Conservation (phyloP, 2,329 filamentous ascomycete species). For the Pestalotiopsis sp. region DNA sequence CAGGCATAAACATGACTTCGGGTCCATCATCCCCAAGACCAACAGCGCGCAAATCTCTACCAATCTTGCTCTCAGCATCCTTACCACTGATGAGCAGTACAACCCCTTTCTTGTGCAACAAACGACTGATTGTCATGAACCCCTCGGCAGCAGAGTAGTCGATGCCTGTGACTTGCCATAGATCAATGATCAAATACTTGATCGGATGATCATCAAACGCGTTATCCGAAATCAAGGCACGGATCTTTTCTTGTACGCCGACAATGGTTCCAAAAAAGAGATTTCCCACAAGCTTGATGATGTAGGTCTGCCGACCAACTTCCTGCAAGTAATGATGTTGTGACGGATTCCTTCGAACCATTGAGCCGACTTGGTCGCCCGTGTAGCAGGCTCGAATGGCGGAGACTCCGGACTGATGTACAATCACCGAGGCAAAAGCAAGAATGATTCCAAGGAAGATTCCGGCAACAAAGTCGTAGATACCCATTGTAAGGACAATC, state of each 20-base stretch:
- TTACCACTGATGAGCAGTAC: slow-evolving; percentile 83
- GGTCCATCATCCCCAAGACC: slow-evolving; percentile 76
- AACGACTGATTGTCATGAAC: slow-evolving; percentile 87
- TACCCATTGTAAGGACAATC: slow-evolving; percentile 94
- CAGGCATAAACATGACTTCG: slow-evolving; percentile 79
- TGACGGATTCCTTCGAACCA: slow-evolving; percentile 85
- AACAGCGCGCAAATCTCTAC: slow-evolving; percentile 78
- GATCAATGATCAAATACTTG: slow-evolving; percentile 85
- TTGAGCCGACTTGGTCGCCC: slow-evolving; percentile 86
- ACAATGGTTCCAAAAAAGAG: slow-evolving; percentile 99
- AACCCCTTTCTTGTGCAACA: slow-evolving; percentile 77
- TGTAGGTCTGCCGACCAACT: slow-evolving; percentile 84
- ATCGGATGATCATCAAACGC: slow-evolving; percentile 79
- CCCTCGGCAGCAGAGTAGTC: slow-evolving; percentile 97
- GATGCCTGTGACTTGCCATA: slow-evolving; percentile 86
- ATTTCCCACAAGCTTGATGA: slow-evolving; percentile 90
- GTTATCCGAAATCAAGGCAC: slow-evolving; percentile 80
- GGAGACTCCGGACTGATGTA: slow-evolving; percentile 87
- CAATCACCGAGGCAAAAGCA: slow-evolving; percentile 87
- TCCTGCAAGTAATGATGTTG: slow-evolving; percentile 86
- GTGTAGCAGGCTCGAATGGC: slow-evolving; percentile 90
- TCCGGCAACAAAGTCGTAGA: slow-evolving; percentile 94
- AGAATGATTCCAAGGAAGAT: slow-evolving; percentile 91
- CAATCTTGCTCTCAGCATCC: slow-evolving; percentile 74
- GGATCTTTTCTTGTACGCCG: slow-evolving; percentile 87